These are phyloP conservation scores for Candida oleophila DNA, from an alignment of 805 yeast species.

Conservation along the genomic window DNA sequence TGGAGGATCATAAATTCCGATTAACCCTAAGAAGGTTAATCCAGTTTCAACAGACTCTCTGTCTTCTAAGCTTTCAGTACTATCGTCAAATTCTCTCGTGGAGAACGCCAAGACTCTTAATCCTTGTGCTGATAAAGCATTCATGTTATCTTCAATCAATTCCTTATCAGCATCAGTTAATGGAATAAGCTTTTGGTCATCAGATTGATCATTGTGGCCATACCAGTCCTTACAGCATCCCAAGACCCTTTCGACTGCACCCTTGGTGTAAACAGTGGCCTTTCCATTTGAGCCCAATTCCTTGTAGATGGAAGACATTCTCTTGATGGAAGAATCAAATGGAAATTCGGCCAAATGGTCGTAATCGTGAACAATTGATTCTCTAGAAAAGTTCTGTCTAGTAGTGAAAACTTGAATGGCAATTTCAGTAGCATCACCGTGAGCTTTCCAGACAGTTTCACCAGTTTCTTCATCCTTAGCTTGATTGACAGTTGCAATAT, in stretches of 20 bases:
- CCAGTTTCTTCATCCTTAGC: slow-evolving; percentile 40
- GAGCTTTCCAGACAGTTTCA: slow-evolving; percentile 63
- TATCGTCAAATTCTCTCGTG: slow-evolving; percentile 14
- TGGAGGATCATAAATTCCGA: slow-evolving; percentile 38
- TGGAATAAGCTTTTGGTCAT: slow-evolving; percentile 6
- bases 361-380: slow-evolving; percentile 13
- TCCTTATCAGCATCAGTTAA: slow-evolving; percentile 20
- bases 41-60: slow-evolving; percentile 23
- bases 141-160: slow-evolving; percentile 25
- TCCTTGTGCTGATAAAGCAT: slow-evolving; percentile 25
- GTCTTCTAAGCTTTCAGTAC: slow-evolving; percentile 11
- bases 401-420: slow-evolving; percentile 33
- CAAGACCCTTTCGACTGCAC: slow-evolving; percentile 32
- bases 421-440: slow-evolving; percentile 40
- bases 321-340: slow-evolving; percentile 31
- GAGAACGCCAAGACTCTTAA: slow-evolving; percentile 35
- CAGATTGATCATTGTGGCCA: slow-evolving; percentile 7
- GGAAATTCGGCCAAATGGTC: slow-evolving; percentile 28
- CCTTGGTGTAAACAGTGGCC: slow-evolving; percentile 22
- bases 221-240: slow-evolving; percentile 24
- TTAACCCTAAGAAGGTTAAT: slow-evolving; percentile 26
- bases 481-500: slow-evolving; percentile 65
- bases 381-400: slow-evolving; percentile 20
- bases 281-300: slow-evolving; percentile 3
- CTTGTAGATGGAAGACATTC: slow-evolving; percentile 29